These are phyloP conservation scores for Poa annua DNA, from an alignment of 176 grass and related monocot species.

Conservation along the genomic window DNA sequence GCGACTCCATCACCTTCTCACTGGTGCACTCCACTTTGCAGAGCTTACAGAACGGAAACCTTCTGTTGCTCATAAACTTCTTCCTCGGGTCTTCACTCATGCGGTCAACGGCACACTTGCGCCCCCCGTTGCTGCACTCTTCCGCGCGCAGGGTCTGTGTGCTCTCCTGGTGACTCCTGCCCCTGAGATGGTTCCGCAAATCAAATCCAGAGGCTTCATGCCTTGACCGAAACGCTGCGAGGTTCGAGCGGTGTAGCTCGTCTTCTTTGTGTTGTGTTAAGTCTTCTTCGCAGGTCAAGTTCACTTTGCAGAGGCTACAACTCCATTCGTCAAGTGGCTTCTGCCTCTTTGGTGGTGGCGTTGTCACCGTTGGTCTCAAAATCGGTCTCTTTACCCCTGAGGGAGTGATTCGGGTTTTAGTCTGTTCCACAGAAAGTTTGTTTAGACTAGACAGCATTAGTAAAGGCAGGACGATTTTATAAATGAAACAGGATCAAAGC, in stretches of 20 bases:
- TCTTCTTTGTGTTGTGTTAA: conserved; percentile 17
- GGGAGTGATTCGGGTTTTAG: not conserved
- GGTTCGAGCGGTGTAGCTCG: conserved; percentile 27
- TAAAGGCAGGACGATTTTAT: not conserved
- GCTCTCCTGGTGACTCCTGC: conserved; percentile 25
- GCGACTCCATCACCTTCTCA: not conserved
- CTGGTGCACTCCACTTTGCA: not conserved
- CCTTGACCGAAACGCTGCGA: not conserved
- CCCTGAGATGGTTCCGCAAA: not conserved
- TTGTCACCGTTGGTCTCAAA: not conserved
- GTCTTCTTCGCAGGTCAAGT: too few relatives aligned
- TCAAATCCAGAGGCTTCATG: not conserved
- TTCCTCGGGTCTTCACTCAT: not conserved
- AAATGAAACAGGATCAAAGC: too few relatives aligned
- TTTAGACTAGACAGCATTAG: not conserved
- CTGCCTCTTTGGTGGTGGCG: conserved; percentile 25
- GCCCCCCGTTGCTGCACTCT: not conserved
- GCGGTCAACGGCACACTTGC: not conserved
- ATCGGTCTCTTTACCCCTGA: conserved; percentile 16
- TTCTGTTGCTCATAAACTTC: not conserved
- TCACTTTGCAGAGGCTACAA: not conserved
- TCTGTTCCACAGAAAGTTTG: conserved; percentile 32
- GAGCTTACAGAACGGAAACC: not conserved
- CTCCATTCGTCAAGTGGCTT: not conserved
- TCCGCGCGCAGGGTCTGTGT: not conserved